phyloP scores from a whole-genome alignment of 1,284 basidiomycete genomes.

The Wallemia mellicola region DNA sequence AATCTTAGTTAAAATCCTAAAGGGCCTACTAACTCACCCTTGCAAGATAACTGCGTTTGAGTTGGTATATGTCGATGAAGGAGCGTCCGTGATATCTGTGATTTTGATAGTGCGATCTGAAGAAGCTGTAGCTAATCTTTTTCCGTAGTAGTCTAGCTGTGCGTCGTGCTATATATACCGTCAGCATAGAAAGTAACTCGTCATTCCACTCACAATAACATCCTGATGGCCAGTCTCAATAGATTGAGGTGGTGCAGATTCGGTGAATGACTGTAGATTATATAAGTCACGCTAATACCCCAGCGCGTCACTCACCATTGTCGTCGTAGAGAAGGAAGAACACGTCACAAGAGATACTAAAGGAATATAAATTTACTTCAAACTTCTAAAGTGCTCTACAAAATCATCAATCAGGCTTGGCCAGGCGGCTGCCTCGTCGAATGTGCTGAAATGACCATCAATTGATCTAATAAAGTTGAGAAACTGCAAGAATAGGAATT shows the following conservation, averaged over 20 bases:
- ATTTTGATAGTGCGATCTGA: constrained; percentile 86
- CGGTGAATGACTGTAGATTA: background rate
- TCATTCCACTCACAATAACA: constrained; percentile 42
- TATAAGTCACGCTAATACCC: too few relatives aligned
- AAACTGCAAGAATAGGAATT: background rate
- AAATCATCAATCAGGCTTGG: background rate
- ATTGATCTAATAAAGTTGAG: background rate
- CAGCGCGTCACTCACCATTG: too few relatives aligned
- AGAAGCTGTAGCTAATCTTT: constrained; percentile 81
- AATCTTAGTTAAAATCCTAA: background rate
- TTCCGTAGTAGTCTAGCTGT: constrained; percentile 91
- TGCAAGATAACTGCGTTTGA: background rate
- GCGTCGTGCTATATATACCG: constrained; percentile 48
- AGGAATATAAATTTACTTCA: background rate
- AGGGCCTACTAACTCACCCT: background rate
- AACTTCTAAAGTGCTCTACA: background rate
- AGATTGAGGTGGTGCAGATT: constrained; percentile 25
- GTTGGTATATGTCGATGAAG: background rate
- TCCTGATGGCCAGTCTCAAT: constrained; percentile 77
- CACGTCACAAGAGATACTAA: background rate
- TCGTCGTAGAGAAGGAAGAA: too few relatives aligned
- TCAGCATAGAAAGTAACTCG: constrained; percentile 1
- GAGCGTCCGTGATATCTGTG: constrained; percentile 34
- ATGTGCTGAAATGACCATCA: background rate
- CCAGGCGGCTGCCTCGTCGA: background rate